These are phyloP conservation scores for Cytospora chrysosperma DNA, from an alignment of 2,329 filamentous ascomycete species.

Conservation along the genomic window DNA sequence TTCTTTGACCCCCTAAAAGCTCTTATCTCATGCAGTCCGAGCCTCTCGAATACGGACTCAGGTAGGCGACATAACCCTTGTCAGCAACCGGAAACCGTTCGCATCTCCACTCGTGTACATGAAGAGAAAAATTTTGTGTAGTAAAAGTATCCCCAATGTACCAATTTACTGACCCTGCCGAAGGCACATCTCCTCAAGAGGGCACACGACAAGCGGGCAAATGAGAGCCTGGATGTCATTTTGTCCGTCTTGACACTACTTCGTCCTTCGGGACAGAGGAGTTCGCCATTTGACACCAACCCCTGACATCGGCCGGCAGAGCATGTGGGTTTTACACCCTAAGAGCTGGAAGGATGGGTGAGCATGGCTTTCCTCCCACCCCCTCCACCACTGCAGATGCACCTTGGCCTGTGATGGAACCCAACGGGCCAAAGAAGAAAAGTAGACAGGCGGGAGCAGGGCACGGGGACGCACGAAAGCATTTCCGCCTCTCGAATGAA, in stretches of 20 bases:
- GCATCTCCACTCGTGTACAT: conserved; percentile 19
- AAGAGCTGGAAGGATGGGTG: not conserved
- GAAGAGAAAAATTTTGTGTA: conserved; percentile 17
- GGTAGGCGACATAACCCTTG: not conserved
- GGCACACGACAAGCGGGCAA: conserved; percentile 10
- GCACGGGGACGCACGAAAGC: conserved; percentile 21
- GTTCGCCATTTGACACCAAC: not conserved
- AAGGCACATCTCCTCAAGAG: not conserved
- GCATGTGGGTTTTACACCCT: conserved; percentile 1
- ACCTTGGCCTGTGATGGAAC: conserved; percentile 20
- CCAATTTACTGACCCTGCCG: not conserved
- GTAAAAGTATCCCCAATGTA: conserved; percentile 17
- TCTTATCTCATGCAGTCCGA: not conserved
- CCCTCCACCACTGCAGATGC: conserved; percentile 12
- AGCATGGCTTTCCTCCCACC: conserved; percentile 12
- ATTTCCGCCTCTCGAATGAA: conserved; percentile 20
- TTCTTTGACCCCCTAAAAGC: not conserved
- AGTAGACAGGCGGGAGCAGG: conserved; percentile 20
- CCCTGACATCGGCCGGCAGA: not conserved
- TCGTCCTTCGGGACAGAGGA: not conserved
- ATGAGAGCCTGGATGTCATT: conserved; percentile 5
- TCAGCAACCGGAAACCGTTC: conserved; percentile 4
- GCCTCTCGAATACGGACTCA: not conserved
- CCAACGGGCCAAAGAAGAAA: not conserved
- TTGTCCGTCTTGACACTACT: conserved; percentile 11